Conservation (phyloP, 2,329 filamentous ascomycete genomes). For the Seiridium cupressi region DNA sequence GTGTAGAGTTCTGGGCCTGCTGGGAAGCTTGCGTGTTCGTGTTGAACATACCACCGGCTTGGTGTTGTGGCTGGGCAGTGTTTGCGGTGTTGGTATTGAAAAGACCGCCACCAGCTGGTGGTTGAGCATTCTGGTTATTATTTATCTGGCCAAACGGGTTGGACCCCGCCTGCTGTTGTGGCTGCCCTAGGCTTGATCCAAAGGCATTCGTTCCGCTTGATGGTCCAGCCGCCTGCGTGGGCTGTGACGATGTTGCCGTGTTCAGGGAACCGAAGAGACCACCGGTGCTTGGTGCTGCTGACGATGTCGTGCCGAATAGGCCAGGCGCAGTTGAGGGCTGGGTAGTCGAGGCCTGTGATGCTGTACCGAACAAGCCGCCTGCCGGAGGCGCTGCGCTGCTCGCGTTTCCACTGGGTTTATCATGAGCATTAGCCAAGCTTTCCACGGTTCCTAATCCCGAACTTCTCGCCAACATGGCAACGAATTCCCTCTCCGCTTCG, state of each 20-base stretch:
- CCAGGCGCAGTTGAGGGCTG: constrained; percentile 15
- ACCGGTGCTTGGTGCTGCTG: constrained; percentile 20
- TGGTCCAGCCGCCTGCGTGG: constrained; percentile 4
- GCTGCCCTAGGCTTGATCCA: constrained; percentile 10
- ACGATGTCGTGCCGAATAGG: constrained; percentile 19
- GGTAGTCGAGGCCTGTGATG: constrained; percentile 14
- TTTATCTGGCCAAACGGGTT: constrained; percentile 24
- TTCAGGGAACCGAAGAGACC: constrained; percentile 22
- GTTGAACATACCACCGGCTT: constrained; percentile 8
- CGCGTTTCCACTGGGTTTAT: background rate
- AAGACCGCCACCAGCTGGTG: background rate
- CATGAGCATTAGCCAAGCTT: too few relatives aligned
- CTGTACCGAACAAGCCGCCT: constrained; percentile 28
- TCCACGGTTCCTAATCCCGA: too few relatives aligned
- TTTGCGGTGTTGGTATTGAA: constrained; percentile 13
- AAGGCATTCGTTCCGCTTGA: constrained; percentile 15
- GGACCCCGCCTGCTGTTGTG: constrained; percentile 15
- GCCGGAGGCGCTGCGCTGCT: constrained; percentile 28
- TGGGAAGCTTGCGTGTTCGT: background rate
- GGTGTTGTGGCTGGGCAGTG: constrained; percentile 6
- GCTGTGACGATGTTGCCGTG: constrained; percentile 16
- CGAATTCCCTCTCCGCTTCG: too few relatives aligned
- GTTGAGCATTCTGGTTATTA: background rate
- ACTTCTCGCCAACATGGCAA: too few relatives aligned
- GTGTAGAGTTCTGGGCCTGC: background rate